Evolutionary conservation across 257 asterid species (phyloP), one percentile per base, ranked within the genome.

Genomic region (Gardenia jasminoides): DNA sequence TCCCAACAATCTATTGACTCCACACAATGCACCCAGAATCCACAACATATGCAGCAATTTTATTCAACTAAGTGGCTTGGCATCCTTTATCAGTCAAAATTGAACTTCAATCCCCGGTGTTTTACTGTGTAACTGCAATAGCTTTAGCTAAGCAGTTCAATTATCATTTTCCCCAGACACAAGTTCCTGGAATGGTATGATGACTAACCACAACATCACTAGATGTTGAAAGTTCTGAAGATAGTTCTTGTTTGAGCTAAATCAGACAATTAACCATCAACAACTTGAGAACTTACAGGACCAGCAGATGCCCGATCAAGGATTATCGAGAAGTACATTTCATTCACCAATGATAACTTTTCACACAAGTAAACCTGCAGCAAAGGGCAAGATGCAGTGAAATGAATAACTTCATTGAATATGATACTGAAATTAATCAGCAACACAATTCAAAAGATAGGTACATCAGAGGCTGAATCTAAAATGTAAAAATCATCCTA

Each of bases 311-410:
- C 86, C 80, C 97, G 99, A 75, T 96, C 99, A 75, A 96, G 98
- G 80, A 97, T 96, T 74, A 96, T 96, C 80, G 99, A 97, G 50
- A 96, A 96, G 88, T 96, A 96, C 99, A 96, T 96, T 91, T 96
- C 99, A 82, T 96, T 96, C 86, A 96, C 98, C 80, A 96, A 91
- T n/a, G 97, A 89, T 76, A 96, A 78, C 86, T 93, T 96, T 87
- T 96, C 96, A 82, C 94, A 90, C 88, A 96, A 86, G 85, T 96
- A 96, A 79, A 96, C 94, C 99, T 96, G 96, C 76, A 82, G 78
- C 17, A 68, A 47, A 70, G 80, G 56, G 64, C 68, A 66, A 56
- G 41, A 64, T 31, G 65, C 24, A 58, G 50, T 22, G 39, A 19
- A 10, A 62, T 39, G 64, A 76, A 62, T 26, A 43, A 20, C 13